Conservation (phyloP, 2,329 filamentous ascomycete species). For the Penicillium sp. region DNA sequence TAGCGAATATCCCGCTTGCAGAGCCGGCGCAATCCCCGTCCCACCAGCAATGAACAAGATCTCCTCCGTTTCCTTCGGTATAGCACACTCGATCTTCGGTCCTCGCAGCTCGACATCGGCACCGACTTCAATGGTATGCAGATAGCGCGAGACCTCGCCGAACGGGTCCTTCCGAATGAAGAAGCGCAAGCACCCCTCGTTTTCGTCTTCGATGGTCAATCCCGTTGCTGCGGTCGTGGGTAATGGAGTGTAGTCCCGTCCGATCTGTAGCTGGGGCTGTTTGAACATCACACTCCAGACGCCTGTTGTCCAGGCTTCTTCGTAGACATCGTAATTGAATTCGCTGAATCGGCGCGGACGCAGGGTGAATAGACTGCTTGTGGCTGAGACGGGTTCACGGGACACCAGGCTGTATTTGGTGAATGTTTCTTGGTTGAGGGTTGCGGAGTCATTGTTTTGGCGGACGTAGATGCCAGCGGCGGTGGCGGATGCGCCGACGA, state of each 20-base stretch:
- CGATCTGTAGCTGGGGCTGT: slow-evolving; percentile 91
- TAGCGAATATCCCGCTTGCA: slow-evolving; percentile 74
- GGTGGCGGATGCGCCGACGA: slow-evolving; percentile 38
- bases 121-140: slow-evolving; percentile 66
- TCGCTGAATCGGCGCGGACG: slow-evolving; percentile 35
- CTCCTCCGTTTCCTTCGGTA: slow-evolving; percentile 57
- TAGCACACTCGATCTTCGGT: slow-evolving; percentile 69
- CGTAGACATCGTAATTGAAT: slow-evolving; percentile 42
- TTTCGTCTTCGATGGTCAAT: slow-evolving; percentile 28
- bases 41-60: slow-evolving; percentile 88
- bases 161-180: slow-evolving; percentile 75
- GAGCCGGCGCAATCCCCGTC: slow-evolving; percentile 85
- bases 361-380: slow-evolving; percentile 49
- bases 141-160: slow-evolving; percentile 84
- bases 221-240: slow-evolving; percentile 41
- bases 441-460: slow-evolving; percentile 25
- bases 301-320: slow-evolving; percentile 60
- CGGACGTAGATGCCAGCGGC: slow-evolving; percentile 40
- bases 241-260: slow-evolving; percentile 85
- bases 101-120: slow-evolving; percentile 75
- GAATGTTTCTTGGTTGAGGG: slow-evolving; percentile 41
- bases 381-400: slow-evolving; percentile 48
- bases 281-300: slow-evolving; percentile 92
- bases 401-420: slow-evolving; percentile 45
- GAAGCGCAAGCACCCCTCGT: slow-evolving; percentile 61